A percentile compares a stretch with the other conserved stretches of the same genome.
phyloP scores from a whole-genome alignment of 805 yeast genomes.

The Teunomyces pallodes region DNA sequence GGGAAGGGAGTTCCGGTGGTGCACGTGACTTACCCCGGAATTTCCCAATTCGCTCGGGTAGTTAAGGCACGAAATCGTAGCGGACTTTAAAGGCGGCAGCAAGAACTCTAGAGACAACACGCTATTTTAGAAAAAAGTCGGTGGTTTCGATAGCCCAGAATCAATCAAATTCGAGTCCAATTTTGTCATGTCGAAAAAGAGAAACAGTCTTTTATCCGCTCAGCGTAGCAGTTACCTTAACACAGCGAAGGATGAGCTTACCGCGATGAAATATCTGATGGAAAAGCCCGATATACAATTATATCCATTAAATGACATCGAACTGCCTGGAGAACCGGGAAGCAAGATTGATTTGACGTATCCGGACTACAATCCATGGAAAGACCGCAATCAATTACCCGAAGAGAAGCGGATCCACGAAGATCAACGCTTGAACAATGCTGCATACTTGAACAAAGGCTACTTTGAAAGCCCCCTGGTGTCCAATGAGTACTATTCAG shows the following conservation, averaged over 20 bases:
- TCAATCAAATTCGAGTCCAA: neutral
- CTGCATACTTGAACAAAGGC: constrained; percentile 62
- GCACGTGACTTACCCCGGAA: constrained; percentile 2
- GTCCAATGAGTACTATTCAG: constrained; percentile 66
- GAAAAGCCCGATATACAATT: constrained; percentile 30
- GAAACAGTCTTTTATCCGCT: constrained; percentile 28
- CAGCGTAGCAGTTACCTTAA: constrained; percentile 17
- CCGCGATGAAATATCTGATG: constrained; percentile 36
- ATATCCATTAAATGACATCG: constrained; percentile 32
- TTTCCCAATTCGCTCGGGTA: neutral
- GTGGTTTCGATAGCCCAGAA: neutral
- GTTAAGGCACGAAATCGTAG: neutral
- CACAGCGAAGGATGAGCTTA: constrained; percentile 28
- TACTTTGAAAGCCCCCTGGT: constrained; percentile 62
- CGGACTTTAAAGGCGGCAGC: neutral
- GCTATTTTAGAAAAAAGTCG: neutral
- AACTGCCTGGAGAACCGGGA: neutral
- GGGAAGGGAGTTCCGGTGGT: neutral
- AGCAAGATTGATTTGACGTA: constrained; percentile 28
- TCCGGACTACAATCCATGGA: constrained; percentile 78
- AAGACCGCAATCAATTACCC: constrained; percentile 41
- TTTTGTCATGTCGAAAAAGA: constrained; percentile 27
- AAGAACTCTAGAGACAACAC: neutral
- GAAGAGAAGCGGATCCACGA: constrained; percentile 38
- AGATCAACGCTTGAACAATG: constrained; percentile 49